phyloP scores from a whole-genome alignment of 306 rosid species.

The Vicia villosa region DNA sequence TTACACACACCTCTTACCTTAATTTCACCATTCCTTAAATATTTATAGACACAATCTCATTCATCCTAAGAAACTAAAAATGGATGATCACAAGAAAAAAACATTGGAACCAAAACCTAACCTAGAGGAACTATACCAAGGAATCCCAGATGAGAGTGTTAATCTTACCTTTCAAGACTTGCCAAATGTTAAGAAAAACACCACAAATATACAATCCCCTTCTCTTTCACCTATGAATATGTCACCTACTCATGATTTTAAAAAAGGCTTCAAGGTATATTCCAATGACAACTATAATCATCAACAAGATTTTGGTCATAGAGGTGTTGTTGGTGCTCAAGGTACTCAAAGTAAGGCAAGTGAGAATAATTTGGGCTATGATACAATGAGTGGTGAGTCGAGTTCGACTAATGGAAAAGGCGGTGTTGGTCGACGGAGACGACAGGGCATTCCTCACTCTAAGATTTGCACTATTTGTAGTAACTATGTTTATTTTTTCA shows the following conservation, averaged over 20 bases:
- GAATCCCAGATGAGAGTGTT: conserved; percentile 86
- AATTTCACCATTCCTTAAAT: conserved; percentile 28
- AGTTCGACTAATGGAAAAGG: conserved; percentile 47
- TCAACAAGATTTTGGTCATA: not conserved
- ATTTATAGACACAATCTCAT: conserved; percentile 2
- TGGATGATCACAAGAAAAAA: conserved; percentile 54
- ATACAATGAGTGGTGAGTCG: conserved; percentile 44
- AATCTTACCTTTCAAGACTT: conserved; percentile 84
- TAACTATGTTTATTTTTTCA: conserved; percentile 61
- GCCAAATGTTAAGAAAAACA: conserved; percentile 37
- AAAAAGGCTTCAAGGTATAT: conserved; percentile 48
- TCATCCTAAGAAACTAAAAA: not conserved
- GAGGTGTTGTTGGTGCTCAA: conserved; percentile 12
- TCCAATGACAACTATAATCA: conserved; percentile 8
- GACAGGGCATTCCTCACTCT: conserved; percentile 87
- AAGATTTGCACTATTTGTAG: conserved; percentile 73
- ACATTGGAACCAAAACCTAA: conserved; percentile 50
- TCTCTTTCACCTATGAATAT: conserved; percentile 36
- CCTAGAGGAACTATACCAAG: conserved; percentile 77
- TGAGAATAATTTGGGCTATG: conserved; percentile 37
- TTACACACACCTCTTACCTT: conserved; percentile 4
- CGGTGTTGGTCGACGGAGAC: conserved; percentile 40
- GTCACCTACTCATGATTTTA: conserved; percentile 71
- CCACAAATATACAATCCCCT: conserved; percentile 17
- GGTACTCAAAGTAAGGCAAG: conserved; percentile 10